Base-by-base conservation (phyloP, 768 basidiomycete species). In the Russula abietina region DNA sequence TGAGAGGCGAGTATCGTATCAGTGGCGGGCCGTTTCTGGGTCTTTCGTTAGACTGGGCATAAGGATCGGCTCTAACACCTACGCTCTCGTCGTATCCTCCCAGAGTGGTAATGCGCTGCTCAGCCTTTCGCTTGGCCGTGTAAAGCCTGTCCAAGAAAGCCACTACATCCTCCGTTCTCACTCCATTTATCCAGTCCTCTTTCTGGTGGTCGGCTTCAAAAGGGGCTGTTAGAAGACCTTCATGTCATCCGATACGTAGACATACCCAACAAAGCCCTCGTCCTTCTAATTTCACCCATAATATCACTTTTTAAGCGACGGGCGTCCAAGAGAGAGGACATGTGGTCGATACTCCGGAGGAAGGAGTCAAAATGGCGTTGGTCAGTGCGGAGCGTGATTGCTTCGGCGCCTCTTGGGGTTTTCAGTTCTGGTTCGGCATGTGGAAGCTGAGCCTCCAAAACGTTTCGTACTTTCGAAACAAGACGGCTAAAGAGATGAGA, bases 231-330 rank as follows among this genome's bases (percentile, higher is more conserved):
- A 43, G 46, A 59, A 36, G 22, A 33, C 10, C 19, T 6, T 19
- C 43, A 36, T 2, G n/a, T 41, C 12, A 24, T 43, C 26, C 22
- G 19, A 41, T 32, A 11, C 5, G 33, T 2, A 36, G 51, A 22
- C 79, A 60, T 69, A 91, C 91, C 88, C 22, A 93, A 79, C 33
- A 88, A 71, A 43, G 86, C 69, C 55, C 90, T 81, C 8, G 93
- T 94, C 69, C 86, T 80, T 63, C 96, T 76, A 48, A 96, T 91
- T 76, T 98, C 94, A n/a, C 91, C 83, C 65, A 89, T 85, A 39
- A 99, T 81, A 69, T 99, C 97, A 66, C 91, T 95, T 75, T 95
- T 90, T 43, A 98, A 74, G 26, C 95, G 80, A 59, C 93, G 81
- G 3, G 94, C 94, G 70, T 99, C 97, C 36, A 94, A 73, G 7